These are phyloP conservation scores for Pseudoscleropodium purum DNA, from an alignment of 225 moss, liverwort and hornwort genomes.

Conservation along the genomic window DNA sequence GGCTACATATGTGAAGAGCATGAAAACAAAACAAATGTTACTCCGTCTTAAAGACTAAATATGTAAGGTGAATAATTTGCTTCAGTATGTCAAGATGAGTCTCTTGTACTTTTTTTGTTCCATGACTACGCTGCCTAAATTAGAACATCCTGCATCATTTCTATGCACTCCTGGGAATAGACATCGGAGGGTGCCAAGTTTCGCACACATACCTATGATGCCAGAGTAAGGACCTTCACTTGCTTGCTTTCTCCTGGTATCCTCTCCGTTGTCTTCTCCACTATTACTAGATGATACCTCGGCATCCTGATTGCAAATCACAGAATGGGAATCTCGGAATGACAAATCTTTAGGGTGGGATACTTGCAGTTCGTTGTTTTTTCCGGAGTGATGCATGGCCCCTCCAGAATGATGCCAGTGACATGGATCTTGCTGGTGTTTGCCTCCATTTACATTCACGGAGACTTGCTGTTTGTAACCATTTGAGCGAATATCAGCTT, in stretches of 20 bases:
- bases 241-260: slow-evolving; percentile 22
- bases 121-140: not conserved
- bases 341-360: not conserved
- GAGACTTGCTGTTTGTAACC: slow-evolving; percentile 24
- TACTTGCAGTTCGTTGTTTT: not conserved
- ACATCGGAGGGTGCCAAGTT: slow-evolving; percentile 7
- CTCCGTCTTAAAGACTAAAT: not conserved
- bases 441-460: slow-evolving; percentile 10
- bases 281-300: slow-evolving; percentile 8
- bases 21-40: not conserved
- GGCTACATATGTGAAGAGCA: not conserved
- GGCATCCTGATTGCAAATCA: slow-evolving; percentile 11
- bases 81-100: not conserved
- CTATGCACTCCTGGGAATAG: not conserved
- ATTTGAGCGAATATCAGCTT: slow-evolving; percentile 15
- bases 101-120: not conserved
- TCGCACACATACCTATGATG: slow-evolving; percentile 20
- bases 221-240: slow-evolving; percentile 16
- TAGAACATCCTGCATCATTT: not conserved
- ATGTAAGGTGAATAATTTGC: not conserved
- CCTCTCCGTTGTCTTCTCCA: slow-evolving; percentile 18
- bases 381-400: not conserved
- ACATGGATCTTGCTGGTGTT: slow-evolving; percentile 7
- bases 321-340: slow-evolving; percentile 12
- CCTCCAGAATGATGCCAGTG: slow-evolving; percentile 19